phyloP scores from a whole-genome alignment of 176 grass and related monocot genomes.

The Guadua angustifolia region DNA sequence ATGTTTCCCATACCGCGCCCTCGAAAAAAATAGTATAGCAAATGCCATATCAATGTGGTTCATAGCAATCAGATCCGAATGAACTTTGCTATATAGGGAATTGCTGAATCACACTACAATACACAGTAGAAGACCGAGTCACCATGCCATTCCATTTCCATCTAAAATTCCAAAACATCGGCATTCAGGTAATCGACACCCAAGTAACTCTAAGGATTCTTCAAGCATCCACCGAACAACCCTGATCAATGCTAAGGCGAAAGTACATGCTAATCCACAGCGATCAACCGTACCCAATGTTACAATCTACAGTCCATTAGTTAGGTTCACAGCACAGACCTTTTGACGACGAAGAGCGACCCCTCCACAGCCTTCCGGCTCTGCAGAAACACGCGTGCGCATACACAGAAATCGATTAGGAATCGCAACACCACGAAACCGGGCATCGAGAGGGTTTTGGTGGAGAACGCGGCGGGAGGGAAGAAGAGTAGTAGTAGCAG shows the following conservation, averaged over 20 bases:
- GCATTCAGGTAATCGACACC: not conserved
- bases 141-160: not conserved
- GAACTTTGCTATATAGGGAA: too few relatives aligned
- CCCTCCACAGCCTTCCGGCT: slow-evolving; percentile 66
- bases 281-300: not conserved
- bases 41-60: not conserved
- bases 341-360: slow-evolving; percentile 74
- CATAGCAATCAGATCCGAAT: too few relatives aligned
- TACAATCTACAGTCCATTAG: not conserved
- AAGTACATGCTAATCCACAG: not conserved
- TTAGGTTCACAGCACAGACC: slow-evolving; percentile 35
- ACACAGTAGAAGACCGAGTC: not conserved
- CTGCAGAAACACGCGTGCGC: slow-evolving; percentile 28
- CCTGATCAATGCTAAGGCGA: not conserved
- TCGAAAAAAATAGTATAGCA: not conserved
- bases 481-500: not conserved
- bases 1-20: not conserved
- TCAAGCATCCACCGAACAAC: not conserved
- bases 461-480: not conserved
- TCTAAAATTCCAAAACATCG: not conserved
- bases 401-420: not conserved
- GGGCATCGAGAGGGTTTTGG: not conserved
- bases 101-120: too few relatives aligned
- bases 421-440: not conserved
- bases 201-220: not conserved